Percentiles rank a stretch among this genome's conserved stretches.
Conservation (phyloP, 2,329 filamentous ascomycete species). For the Dothistroma pini region DNA sequence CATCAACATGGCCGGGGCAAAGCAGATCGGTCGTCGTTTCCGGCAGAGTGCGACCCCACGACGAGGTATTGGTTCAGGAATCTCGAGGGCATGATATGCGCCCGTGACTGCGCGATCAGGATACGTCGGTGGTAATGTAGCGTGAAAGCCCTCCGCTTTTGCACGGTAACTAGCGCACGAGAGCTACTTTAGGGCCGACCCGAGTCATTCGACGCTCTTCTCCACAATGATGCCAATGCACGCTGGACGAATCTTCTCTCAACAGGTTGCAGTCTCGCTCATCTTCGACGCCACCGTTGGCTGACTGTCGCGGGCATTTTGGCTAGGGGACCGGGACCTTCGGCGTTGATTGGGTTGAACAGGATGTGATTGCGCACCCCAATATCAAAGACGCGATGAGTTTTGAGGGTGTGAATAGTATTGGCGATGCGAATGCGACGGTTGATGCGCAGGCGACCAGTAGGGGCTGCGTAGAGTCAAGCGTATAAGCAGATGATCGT, state of each 20-base stretch:
- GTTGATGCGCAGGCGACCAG: slow-evolving; percentile 41
- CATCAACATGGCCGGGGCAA: not conserved
- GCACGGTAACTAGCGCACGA: too few species aligned
- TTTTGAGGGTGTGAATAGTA: slow-evolving; percentile 68
- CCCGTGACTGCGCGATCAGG: too few species aligned
- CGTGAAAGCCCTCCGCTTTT: too few species aligned
- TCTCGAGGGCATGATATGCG: too few species aligned
- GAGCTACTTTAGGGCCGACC: too few species aligned
- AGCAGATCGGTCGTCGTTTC: too few species aligned
- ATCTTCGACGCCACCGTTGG: slow-evolving; percentile 27
- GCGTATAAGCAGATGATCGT: slow-evolving; percentile 57
- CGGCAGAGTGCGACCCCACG: too few species aligned
- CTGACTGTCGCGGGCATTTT: slow-evolving; percentile 55
- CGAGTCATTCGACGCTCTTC: slow-evolving; percentile 50
- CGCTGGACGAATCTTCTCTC: slow-evolving; percentile 59
- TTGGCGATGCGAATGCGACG: slow-evolving; percentile 52
- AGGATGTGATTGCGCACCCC: slow-evolving; percentile 59
- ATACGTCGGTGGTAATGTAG: too few species aligned
- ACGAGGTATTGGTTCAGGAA: too few species aligned
- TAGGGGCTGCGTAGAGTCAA: slow-evolving; percentile 53
- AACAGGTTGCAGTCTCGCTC: slow-evolving; percentile 46
- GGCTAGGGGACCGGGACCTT: slow-evolving; percentile 59
- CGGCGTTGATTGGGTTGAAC: slow-evolving; percentile 57
- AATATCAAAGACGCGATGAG: slow-evolving; percentile 60
- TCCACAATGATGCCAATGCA: slow-evolving; percentile 56